Evolutionary conservation across 257 asterid species (phyloP).

Genomic region (Nicotiana paniculata): DNA sequence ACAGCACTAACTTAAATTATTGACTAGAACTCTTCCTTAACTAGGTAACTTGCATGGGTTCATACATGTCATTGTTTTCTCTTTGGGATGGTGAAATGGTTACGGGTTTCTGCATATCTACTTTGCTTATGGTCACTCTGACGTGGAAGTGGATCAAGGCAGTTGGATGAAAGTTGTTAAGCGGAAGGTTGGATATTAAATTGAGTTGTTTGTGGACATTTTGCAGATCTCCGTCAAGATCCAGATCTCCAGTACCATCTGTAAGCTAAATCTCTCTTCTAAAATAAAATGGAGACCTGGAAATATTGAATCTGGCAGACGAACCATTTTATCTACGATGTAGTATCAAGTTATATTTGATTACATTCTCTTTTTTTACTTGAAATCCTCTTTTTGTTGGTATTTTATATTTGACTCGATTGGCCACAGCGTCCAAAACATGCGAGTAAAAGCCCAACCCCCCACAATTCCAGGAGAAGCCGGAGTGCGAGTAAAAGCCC

Average conservation of each 20-base stretch:
- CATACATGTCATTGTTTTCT: constrained; percentile 9
- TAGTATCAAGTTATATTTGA: not conserved
- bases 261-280: constrained; percentile 45
- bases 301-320: not conserved
- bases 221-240: constrained; percentile 99
- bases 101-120: constrained; percentile 10
- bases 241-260: constrained; percentile 84
- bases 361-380: not conserved
- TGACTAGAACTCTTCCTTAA: constrained; percentile 25
- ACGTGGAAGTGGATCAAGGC: constrained; percentile 80
- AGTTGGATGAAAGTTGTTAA: constrained; percentile 80
- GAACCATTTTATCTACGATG: not conserved
- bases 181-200: constrained; percentile 82
- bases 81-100: constrained; percentile 29
- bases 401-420: not conserved
- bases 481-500: constrained; percentile 46
- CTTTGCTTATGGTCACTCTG: constrained; percentile 47
- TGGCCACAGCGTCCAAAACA: not conserved
- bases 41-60: constrained; percentile 39
- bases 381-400: constrained; percentile 9
- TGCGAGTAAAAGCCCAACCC: constrained; percentile 20
- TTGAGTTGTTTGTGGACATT: constrained; percentile 92
- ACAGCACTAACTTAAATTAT: constrained; percentile 14
- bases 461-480: constrained; percentile 40
- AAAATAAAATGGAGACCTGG: not conserved